Evolutionary conservation across 306 rosid genomes (phyloP).

Genomic region (Psophocarpus tetragonolobus): DNA sequence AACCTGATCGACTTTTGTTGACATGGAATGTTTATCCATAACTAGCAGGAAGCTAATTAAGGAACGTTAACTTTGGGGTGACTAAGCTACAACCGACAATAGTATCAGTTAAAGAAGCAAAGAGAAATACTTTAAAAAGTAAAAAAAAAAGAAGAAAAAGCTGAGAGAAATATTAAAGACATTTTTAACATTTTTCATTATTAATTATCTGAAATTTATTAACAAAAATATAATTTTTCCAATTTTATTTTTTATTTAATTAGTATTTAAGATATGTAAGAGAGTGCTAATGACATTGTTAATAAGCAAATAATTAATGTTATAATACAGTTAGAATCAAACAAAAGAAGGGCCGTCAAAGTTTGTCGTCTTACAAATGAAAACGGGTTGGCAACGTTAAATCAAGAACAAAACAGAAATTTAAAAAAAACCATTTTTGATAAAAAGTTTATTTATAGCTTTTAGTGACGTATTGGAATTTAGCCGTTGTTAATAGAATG

Average conservation of each 20-base stretch:
- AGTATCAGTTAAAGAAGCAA: too few relatives aligned
- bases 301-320: neutral
- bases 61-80: neutral
- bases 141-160: too few relatives aligned
- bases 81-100: too few relatives aligned
- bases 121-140: too few relatives aligned
- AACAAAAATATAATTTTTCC: too few relatives aligned
- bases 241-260: too few relatives aligned
- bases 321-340: conserved; percentile 37
- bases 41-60: neutral
- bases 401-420: conserved; percentile 30
- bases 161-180: too few relatives aligned
- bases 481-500: conserved; percentile 51
- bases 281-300: too few relatives aligned
- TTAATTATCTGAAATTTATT: too few relatives aligned
- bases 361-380: conserved; percentile 52
- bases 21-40: neutral
- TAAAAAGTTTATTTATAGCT: conserved; percentile 37
- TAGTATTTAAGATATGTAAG: too few relatives aligned
- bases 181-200: too few relatives aligned
- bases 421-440: conserved; percentile 42
- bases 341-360: conserved; percentile 65
- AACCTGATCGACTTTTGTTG: neutral
- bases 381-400: conserved; percentile 56
- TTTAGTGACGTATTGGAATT: conserved; percentile 56